Evolutionary conservation across 2,329 filamentous ascomycete species (phyloP), one percentile per base, ranked within the genome.

Genomic region (Sporothrix inflata): DNA sequence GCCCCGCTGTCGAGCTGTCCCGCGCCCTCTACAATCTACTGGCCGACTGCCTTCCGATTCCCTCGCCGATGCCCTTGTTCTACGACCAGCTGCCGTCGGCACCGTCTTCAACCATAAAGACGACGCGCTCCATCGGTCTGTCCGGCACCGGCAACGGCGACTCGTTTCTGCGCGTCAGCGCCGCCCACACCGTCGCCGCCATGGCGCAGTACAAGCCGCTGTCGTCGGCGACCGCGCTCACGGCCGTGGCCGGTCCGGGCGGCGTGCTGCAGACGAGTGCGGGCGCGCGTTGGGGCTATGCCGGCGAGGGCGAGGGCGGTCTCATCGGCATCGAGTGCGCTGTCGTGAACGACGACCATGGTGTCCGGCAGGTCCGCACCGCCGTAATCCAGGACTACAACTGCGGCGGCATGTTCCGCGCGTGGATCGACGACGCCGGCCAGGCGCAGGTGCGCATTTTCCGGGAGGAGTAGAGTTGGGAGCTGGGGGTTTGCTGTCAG

Each of bases 101-200:
- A 0, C 34, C 53, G 8, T 19, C 5, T 14, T 16, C 57, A 5
- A 9, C 57, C 2, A 74, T 71, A 7, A n/a, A 57, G 2, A 75
- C 72, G 9, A 82, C 80, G 0, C 88, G 78, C 5, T 84, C 85
- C 0, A 78, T 87, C 7, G 92, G 86, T 0, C 83, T 93, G 11
- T 95, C 92, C 0, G 92, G 93, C 0, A 95, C 94, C 0, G 94
- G 94, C 0, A 97, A 97, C 76, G 94, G 94, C 0, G 94, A 97
- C 81, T 93, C 92, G 0, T 97, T 97, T 79, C 85, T 97, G 19
- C 89, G 93, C 4, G 83, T 89, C 1, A 87, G 85, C 16, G 94
- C 94, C 1, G 88, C 87, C 0, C 88, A 92, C 42, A 94, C 92
- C 0, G 89, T 91, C 0, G 91, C 89, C 1, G 89, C 93, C 0